phyloP scores from a whole-genome alignment of 2,329 filamentous ascomycete species.

The Lachnellula cervina region DNA sequence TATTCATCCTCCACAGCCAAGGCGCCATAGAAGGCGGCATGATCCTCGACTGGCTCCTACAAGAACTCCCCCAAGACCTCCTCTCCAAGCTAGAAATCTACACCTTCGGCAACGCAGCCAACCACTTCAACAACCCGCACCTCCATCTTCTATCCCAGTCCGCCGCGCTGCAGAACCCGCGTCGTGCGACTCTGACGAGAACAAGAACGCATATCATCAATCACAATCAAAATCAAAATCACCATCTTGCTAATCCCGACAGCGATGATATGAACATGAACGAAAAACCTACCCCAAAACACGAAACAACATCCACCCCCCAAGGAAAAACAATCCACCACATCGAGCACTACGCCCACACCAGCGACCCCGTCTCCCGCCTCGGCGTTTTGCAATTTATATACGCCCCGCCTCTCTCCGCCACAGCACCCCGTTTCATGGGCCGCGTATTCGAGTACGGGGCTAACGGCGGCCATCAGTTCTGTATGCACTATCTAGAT shows the following conservation, averaged over 20 bases:
- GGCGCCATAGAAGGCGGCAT: conserved; percentile 70
- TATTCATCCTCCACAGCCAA: conserved; percentile 73
- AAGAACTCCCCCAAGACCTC: conserved; percentile 62
- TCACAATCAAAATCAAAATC: conserved; percentile 18
- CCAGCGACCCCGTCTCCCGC: conserved; percentile 66
- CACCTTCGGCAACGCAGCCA: conserved; percentile 73
- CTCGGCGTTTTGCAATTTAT: conserved; percentile 70
- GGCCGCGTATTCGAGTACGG: conserved; percentile 24
- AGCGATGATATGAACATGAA: conserved; percentile 4
- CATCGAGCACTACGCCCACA: conserved; percentile 77
- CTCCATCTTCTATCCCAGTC: conserved; percentile 44
- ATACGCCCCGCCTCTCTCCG: conserved; percentile 1
- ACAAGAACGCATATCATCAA: conserved; percentile 13
- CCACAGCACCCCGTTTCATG: conserved; percentile 24
- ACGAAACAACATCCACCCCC: not conserved
- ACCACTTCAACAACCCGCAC: conserved; percentile 76
- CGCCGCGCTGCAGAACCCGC: conserved; percentile 33
- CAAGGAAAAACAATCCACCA: conserved; percentile 53
- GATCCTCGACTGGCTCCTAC: conserved; percentile 71
- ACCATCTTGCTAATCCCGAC: conserved; percentile 4
- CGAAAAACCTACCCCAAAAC: not conserved
- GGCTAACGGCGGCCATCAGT: conserved; percentile 25
- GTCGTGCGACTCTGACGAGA: conserved; percentile 28
- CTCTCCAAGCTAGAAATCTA: conserved; percentile 68
- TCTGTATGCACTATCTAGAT: conserved; percentile 33